phyloP scores from a whole-genome alignment of 169 alveolate species.

The Cryptosporidium parvum region DNA sequence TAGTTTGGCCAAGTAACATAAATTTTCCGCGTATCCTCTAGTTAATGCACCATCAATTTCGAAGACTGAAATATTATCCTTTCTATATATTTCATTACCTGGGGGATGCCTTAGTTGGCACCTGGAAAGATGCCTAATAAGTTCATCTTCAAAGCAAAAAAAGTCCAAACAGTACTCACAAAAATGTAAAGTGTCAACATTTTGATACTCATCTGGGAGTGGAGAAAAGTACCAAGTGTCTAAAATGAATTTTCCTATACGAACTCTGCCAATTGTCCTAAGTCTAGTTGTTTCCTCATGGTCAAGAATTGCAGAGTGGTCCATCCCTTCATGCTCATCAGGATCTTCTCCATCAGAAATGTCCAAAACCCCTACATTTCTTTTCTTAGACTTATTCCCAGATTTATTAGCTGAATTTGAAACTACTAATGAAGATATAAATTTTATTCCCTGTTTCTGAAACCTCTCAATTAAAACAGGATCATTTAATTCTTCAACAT shows the following conservation, averaged over 20 bases:
- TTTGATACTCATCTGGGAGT: conserved; percentile 95
- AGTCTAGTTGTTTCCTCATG: conserved; percentile 96
- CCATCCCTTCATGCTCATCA: conserved; percentile 89
- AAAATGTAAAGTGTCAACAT: conserved; percentile 90
- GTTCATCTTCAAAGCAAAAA: conserved; percentile 87
- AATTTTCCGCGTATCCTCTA: conserved; percentile 95
- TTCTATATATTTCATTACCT: conserved; percentile 98
- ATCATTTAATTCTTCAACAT: conserved; percentile 56
- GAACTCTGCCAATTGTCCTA: conserved; percentile 92
- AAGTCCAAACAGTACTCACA: conserved; percentile 96
- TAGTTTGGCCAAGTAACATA: conserved; percentile 95
- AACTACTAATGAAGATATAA: conserved; percentile 58
- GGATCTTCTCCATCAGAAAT: conserved; percentile 76
- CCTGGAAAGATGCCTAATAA: conserved; percentile 87
- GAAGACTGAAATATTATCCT: conserved; percentile 92
- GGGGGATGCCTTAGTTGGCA: conserved; percentile 97
- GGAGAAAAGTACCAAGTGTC: conserved; percentile 99
- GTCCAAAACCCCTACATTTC: conserved; percentile 33
- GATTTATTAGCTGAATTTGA: conserved; percentile 29
- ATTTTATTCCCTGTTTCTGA: conserved; percentile 82
- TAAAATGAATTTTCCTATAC: conserved; percentile 91
- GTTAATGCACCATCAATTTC: conserved; percentile 97
- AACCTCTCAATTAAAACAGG: conserved; percentile 79
- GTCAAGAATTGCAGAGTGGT: conserved; percentile 90
- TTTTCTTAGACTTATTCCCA: conserved; percentile 20